phyloP scores from a whole-genome alignment of 352 stramenopile genomes.

The Phytophthora fragariaefolia region DNA sequence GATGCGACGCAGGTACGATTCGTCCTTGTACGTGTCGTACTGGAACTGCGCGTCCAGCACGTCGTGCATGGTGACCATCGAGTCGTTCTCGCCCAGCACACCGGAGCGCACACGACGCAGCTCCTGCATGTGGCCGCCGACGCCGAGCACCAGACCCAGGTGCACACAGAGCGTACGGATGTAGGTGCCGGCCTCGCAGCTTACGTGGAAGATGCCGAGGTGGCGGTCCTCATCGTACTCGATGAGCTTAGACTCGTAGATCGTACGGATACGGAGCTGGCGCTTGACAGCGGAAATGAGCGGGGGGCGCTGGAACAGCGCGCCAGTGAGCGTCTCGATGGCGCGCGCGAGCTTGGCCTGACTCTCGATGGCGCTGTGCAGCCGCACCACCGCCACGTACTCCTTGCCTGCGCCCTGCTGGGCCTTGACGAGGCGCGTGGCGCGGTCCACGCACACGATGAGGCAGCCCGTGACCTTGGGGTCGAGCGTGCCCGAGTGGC shows the following conservation, averaged over 20 bases:
- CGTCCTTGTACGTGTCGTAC: slow-evolving; percentile 99
- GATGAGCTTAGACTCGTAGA: slow-evolving; percentile 99
- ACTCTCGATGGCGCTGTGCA: slow-evolving; percentile 96
- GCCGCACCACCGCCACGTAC: slow-evolving; percentile 98
- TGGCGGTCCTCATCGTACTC: slow-evolving; percentile 98
- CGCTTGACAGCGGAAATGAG: slow-evolving; percentile 99
- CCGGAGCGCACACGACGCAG: slow-evolving; percentile 97
- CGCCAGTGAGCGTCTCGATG: slow-evolving; percentile 99
- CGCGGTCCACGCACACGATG: slow-evolving; percentile 99
- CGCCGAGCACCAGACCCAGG: slow-evolving; percentile 96
- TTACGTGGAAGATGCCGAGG: slow-evolving; percentile 98
- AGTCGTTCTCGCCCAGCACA: slow-evolving; percentile 96
- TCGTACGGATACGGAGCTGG: slow-evolving; percentile 99
- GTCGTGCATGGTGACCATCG: slow-evolving; percentile 99
- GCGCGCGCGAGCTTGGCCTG: slow-evolving; percentile 93
- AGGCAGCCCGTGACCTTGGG: slow-evolving; percentile 99
- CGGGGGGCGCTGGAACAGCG: slow-evolving; percentile 99
- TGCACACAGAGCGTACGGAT: slow-evolving; percentile 99
- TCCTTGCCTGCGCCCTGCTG: slow-evolving; percentile 98
- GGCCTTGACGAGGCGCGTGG: slow-evolving; percentile 93
- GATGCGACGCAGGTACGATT: slow-evolving; percentile 98
- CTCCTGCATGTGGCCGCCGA: slow-evolving; percentile 99
- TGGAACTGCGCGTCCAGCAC: slow-evolving; percentile 99
- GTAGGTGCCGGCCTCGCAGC: slow-evolving; percentile 99
- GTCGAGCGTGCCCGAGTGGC: slow-evolving; percentile 99